Evolutionary conservation across 768 basidiomycete genomes (phyloP).

Genomic region (Kwoniella shandongensis): DNA sequence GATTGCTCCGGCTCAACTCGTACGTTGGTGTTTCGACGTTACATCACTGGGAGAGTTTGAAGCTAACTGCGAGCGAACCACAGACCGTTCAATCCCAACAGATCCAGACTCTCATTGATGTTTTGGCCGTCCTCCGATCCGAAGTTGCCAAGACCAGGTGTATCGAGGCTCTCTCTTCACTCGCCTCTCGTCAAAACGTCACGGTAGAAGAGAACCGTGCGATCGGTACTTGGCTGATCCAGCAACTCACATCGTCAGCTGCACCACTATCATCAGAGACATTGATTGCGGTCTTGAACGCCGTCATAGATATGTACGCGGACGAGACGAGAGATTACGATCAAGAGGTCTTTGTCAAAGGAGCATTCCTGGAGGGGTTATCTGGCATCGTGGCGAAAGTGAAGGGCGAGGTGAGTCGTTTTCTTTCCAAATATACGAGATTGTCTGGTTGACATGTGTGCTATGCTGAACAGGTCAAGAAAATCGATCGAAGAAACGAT

Average conservation of each 20-base stretch:
- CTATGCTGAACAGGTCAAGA: constrained; percentile 46
- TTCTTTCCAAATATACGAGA: neutral
- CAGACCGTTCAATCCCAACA: constrained; percentile 62
- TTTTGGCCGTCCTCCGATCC: constrained; percentile 63
- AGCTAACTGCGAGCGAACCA: constrained; percentile 1
- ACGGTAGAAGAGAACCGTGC: constrained; percentile 65
- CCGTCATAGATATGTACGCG: constrained; percentile 88
- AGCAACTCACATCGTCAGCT: constrained; percentile 57
- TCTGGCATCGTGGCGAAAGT: constrained; percentile 46
- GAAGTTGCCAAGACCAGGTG: constrained; percentile 68
- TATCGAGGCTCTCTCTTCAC: constrained; percentile 79
- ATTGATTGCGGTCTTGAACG: constrained; percentile 73
- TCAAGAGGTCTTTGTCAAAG: constrained; percentile 48
- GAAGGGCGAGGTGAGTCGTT: constrained; percentile 49
- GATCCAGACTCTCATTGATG: constrained; percentile 61
- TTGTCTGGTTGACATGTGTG: neutral
- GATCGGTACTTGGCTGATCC: constrained; percentile 51
- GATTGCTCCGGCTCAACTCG: constrained; percentile 69
- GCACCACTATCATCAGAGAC: constrained; percentile 62
- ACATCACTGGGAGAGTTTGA: constrained; percentile 4
- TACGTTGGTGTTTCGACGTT: constrained; percentile 45
- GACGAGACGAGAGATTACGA: constrained; percentile 82
- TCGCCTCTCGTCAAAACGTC: constrained; percentile 67
- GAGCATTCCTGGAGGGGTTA: constrained; percentile 47
- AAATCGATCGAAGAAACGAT: constrained; percentile 54